phyloP scores from a whole-genome alignment of 306 rosid species.

The Cucumis cinereus region DNA sequence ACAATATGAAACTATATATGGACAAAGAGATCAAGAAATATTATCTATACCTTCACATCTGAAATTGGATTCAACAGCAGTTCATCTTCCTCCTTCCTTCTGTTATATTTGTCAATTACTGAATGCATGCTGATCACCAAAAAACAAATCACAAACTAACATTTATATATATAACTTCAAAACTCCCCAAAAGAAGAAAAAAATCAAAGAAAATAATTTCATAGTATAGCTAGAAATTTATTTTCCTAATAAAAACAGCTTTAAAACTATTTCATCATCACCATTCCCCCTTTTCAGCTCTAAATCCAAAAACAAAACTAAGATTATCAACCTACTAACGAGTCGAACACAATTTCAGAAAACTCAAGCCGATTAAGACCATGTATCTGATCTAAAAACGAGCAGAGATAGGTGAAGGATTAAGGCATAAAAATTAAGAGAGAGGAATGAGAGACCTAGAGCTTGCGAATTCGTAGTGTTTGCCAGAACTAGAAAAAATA shows the following conservation, averaged over 20 bases:
- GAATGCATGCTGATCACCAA: constrained; percentile 45
- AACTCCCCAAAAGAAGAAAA: background rate
- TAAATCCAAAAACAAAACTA: no score
- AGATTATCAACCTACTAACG: no score
- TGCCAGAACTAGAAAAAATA: constrained; percentile 68
- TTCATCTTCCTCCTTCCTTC: constrained; percentile 40
- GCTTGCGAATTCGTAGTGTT: constrained; percentile 67
- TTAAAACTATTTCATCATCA: no score
- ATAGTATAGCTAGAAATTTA: no score
- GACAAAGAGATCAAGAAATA: background rate
- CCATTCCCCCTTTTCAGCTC: no score
- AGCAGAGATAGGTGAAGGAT: no score
- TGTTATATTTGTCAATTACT: constrained; percentile 40
- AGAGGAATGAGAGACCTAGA: constrained; percentile 28
- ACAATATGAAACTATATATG: background rate
- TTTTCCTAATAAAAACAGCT: no score
- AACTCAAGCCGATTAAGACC: no score
- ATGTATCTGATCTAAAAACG: no score
- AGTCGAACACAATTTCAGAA: no score
- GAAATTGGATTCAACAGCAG: constrained; percentile 41
- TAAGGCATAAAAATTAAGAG: no score
- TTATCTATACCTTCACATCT: constrained; percentile 43
- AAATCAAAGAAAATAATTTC: background rate
- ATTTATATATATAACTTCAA: no score
- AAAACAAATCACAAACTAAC: constrained; percentile 8